A percentile compares a stretch with the other conserved stretches of the same genome.
Evolutionary conservation across 257 asterid species (phyloP).

Genomic region (Fraxinus americana): DNA sequence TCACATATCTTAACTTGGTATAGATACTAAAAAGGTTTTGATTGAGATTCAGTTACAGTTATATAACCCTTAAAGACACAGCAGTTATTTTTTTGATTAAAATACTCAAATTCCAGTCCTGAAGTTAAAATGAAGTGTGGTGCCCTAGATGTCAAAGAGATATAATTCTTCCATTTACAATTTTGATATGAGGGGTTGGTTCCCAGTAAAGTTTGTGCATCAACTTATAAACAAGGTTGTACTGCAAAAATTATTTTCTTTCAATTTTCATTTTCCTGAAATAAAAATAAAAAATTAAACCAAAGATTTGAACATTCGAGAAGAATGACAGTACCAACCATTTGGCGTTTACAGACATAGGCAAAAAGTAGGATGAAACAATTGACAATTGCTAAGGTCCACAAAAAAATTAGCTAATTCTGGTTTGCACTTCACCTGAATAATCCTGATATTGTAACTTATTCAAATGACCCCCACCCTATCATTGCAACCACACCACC

Average conservation of each 20-base stretch:
- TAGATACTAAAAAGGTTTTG: not conserved
- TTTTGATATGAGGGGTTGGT: not conserved
- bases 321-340: not conserved
- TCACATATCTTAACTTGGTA: not conserved
- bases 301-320: too few relatives aligned
- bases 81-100: not conserved
- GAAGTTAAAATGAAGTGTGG: not conserved
- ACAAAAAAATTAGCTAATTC: not conserved
- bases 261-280: not conserved
- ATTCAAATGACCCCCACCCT: not conserved
- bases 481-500: not conserved
- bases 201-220: not conserved
- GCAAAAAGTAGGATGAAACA: not conserved
- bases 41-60: not conserved
- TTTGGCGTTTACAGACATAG: not conserved
- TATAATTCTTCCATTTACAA: not conserved
- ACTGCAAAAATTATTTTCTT: not conserved
- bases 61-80: not conserved
- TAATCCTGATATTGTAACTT: not conserved
- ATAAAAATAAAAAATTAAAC: too few relatives aligned
- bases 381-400: not conserved
- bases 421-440: not conserved
- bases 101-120: not conserved
- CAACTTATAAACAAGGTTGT: not conserved
- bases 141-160: not conserved